phyloP scores from a whole-genome alignment of 345 rosid genomes.

The Erucastrum elatum region DNA sequence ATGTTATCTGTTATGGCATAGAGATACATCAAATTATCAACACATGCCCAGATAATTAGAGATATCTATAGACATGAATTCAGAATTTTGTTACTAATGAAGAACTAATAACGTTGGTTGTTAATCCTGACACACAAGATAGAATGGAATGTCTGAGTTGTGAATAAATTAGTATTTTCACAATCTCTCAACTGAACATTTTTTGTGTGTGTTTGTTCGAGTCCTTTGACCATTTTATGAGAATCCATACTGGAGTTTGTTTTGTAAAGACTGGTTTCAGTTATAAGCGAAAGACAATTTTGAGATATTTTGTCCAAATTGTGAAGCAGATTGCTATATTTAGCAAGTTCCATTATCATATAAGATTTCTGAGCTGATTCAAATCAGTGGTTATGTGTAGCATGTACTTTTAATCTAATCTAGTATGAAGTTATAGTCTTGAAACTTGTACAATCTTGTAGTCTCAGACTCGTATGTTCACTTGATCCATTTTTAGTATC shows the following conservation, averaged over 20 bases:
- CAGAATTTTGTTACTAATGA: neutral
- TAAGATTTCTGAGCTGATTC: neutral
- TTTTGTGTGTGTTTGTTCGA: neutral
- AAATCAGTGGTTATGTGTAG: neutral
- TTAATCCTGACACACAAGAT: neutral
- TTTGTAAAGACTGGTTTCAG: neutral
- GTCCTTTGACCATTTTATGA: too few relatives aligned
- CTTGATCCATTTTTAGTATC: neutral
- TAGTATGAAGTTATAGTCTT: neutral
- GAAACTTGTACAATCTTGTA: neutral
- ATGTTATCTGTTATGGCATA: too few relatives aligned
- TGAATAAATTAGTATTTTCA: neutral
- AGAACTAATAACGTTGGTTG: neutral
- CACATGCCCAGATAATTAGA: neutral
- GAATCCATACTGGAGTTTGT: neutral
- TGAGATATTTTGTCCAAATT: neutral
- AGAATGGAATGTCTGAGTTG: neutral
- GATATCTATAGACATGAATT: neutral
- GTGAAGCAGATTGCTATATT: neutral
- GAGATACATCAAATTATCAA: neutral
- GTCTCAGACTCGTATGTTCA: neutral
- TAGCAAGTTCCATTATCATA: neutral
- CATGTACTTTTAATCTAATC: neutral
- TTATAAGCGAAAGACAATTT: neutral
- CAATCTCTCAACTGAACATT: neutral